Evolutionary conservation across 805 yeast genomes (phyloP), one percentile per base, ranked within the genome.

Genomic region (Kodamaea jinghongensis): DNA sequence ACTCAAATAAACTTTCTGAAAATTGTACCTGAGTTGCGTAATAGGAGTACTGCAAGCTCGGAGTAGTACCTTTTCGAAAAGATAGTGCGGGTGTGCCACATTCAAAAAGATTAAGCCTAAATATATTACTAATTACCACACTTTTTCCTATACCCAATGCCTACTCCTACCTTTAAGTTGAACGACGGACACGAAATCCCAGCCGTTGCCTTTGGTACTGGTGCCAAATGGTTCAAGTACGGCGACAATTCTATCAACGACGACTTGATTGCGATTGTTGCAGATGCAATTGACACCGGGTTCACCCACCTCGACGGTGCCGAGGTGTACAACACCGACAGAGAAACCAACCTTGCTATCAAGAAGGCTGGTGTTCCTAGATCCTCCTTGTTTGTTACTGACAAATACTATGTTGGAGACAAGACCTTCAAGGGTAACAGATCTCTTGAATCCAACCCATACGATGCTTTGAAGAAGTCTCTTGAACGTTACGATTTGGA

Each of bases 271-370:
- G 65, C 70, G 4, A 70, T 76, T 14, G 46, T 80, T 20, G 43
- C 56, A 4, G 53, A 56, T 20, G 81, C 87, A 2, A 52, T 83
- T 15, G 60, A 70, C 2, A 54, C 57, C 11, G 83, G 84, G 0
- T 78, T 74, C 57, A 69, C 60, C 33, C 88, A 81, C 52, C 65
- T 82, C 32, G 89, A 82, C 49, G 76, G 82, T 10, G 88, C 88
- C 0, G 85, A 81, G 48, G 60, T 67, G 11, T 82, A 82, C 56
- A 68, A 71, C 33, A 81, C 85, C 7, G 81, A 77, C 42, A 51
- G 50, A 3, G 86, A 81, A 52, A 73, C 79, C 27, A 81, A 75
- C 17, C 67, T 56, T 15, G 84, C 81, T 1, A 44, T 80, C 22
- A 63, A 61, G 38, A 54, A 63, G 35, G 51, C 67, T 0, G 73